Evolutionary conservation across 805 yeast species (phyloP).

Genomic region (Ogataea allantospora): DNA sequence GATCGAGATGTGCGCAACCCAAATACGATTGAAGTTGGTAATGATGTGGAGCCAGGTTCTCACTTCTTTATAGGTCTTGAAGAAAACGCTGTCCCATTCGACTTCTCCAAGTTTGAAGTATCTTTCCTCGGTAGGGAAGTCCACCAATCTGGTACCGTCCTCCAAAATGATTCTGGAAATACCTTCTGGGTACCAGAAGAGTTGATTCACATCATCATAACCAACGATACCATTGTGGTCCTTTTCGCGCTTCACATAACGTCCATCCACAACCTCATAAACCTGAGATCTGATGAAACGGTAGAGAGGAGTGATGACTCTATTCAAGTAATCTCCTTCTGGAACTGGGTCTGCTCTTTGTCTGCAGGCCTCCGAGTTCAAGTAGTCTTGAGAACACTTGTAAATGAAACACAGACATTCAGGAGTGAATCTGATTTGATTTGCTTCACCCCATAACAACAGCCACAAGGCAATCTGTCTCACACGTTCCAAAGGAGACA

Average conservation of each 20-base stretch:
- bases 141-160: conserved; percentile 90
- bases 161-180: conserved; percentile 86
- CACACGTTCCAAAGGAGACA: conserved; percentile 75
- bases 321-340: conserved; percentile 87
- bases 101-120: conserved; percentile 88
- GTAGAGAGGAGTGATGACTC: conserved; percentile 90
- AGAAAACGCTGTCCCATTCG: conserved; percentile 87
- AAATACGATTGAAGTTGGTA: conserved; percentile 95
- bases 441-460: conserved; percentile 86
- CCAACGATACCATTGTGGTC: conserved; percentile 83
- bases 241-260: conserved; percentile 79
- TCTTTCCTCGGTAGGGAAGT: conserved; percentile 86
- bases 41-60: conserved; percentile 97
- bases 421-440: conserved; percentile 89
- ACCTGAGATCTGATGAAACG: conserved; percentile 77
- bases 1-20: conserved; percentile 87
- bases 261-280: conserved; percentile 76
- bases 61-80: conserved; percentile 92
- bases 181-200: conserved; percentile 99
- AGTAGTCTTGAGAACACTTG: conserved; percentile 91
- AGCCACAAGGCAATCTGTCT: conserved; percentile 75
- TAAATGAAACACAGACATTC: conserved; percentile 91
- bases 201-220: conserved; percentile 97
- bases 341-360: conserved; percentile 81
- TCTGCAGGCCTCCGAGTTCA: conserved; percentile 86